Evolutionary conservation across 2,329 filamentous ascomycete genomes (phyloP).

Genomic region (Pseudocercospora vitis): DNA sequence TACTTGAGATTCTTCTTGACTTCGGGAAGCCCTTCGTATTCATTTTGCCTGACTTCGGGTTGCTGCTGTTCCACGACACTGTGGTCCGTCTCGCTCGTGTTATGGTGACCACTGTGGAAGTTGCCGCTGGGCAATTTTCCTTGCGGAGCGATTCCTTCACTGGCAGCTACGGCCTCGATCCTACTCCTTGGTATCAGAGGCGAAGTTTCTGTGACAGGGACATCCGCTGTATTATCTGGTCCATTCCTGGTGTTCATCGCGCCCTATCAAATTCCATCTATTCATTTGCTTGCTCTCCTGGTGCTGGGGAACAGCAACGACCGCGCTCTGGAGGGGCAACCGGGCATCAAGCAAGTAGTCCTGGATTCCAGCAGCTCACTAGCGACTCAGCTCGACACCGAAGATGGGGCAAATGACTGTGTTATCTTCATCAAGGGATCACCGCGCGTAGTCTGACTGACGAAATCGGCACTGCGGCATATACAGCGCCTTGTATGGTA

Average conservation of each 20-base stretch:
- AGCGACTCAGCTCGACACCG: too few relatives aligned
- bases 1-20: conserved; percentile 54
- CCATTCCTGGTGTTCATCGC: conserved; percentile 7
- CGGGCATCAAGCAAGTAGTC: too few relatives aligned
- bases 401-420: too few relatives aligned
- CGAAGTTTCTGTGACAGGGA: conserved; percentile 29
- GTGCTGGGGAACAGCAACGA: too few relatives aligned
- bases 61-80: conserved; percentile 40
- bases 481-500: too few relatives aligned
- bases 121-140: conserved; percentile 1
- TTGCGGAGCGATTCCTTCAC: conserved; percentile 33
- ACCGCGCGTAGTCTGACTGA: too few relatives aligned
- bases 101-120: conserved; percentile 20
- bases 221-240: conserved; percentile 3
- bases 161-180: conserved; percentile 29
- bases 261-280: not conserved
- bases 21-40: conserved; percentile 50
- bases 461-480: too few relatives aligned
- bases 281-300: not conserved
- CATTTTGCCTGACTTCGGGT: conserved; percentile 32
- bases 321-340: too few relatives aligned
- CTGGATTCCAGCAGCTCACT: too few relatives aligned
- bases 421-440: too few relatives aligned
- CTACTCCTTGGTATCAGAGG: conserved; percentile 26
- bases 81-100: not conserved